A percentile compares a stretch with the other conserved stretches of the same genome.
Conservation (phyloP, 257 asterid species). For the Solanum lycopersicoides region DNA sequence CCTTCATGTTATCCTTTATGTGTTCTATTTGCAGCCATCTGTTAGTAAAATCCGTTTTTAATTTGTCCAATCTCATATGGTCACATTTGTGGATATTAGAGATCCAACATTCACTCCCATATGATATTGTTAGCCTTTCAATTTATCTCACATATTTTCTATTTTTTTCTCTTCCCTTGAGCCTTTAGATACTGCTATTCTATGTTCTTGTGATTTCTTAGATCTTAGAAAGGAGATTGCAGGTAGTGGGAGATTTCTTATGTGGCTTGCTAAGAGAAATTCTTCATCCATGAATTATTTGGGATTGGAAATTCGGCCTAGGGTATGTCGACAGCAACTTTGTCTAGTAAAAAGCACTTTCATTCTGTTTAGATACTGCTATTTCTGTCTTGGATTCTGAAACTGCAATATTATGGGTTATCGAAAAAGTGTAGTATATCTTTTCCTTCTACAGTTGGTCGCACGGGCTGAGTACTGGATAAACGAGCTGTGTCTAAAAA, state of each 20-base stretch:
- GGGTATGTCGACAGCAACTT: slow-evolving; percentile 34
- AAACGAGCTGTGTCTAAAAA: slow-evolving; percentile 51
- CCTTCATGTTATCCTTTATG: neutral
- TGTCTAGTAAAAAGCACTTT: neutral
- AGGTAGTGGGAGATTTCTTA: slow-evolving; percentile 94
- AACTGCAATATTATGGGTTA: neutral
- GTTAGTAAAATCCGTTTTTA: neutral
- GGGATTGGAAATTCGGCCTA: slow-evolving; percentile 88
- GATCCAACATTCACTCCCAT: neutral
- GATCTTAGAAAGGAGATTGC: slow-evolving; percentile 2
- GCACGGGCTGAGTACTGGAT: slow-evolving; percentile 79
- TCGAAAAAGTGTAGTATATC: neutral
- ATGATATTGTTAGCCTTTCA: neutral
- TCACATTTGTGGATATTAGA: neutral
- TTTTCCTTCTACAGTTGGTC: slow-evolving; percentile 54
- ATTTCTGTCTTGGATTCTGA: slow-evolving; percentile 4
- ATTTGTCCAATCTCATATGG: neutral
- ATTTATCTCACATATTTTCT: neutral
- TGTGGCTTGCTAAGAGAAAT: slow-evolving; percentile 67
- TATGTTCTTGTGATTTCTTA: neutral
- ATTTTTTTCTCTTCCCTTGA: neutral
- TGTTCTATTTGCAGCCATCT: neutral
- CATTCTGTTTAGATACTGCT: neutral
- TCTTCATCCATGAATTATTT: slow-evolving; percentile 48
- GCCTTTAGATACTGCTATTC: neutral